A percentile compares a stretch with the other conserved stretches of the same genome.
Conservation (phyloP, 2,329 filamentous ascomycete genomes). For the Rhexocercosporidium sp. region DNA sequence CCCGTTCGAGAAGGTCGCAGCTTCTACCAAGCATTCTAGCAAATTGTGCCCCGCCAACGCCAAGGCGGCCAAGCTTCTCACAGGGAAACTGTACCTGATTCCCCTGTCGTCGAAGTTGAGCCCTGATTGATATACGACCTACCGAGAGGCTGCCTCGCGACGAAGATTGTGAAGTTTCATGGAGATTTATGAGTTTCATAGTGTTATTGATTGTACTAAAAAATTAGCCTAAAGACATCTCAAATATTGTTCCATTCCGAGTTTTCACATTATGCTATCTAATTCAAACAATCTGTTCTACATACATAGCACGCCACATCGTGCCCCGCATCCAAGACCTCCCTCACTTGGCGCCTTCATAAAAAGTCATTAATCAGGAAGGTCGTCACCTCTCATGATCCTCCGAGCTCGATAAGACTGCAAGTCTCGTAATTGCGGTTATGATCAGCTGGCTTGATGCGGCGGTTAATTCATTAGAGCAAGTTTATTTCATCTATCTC, state of each 20-base stretch:
- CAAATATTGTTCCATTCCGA: too few species aligned
- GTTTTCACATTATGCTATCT: neutral
- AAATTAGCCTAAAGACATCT: too few species aligned
- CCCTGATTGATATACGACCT: neutral
- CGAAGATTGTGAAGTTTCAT: neutral
- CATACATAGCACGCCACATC: neutral
- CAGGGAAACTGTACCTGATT: neutral
- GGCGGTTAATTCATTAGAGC: neutral
- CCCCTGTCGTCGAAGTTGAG: neutral
- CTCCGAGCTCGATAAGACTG: conserved; percentile 1
- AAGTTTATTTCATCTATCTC: too few species aligned
- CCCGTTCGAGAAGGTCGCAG: conserved; percentile 14
- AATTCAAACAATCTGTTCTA: neutral
- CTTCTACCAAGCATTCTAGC: conserved; percentile 12
- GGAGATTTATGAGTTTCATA: neutral
- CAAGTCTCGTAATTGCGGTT: neutral
- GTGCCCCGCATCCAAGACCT: conserved; percentile 19
- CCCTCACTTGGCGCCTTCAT: conserved; percentile 5
- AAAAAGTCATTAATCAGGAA: conserved; percentile 15
- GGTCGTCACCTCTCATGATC: neutral
- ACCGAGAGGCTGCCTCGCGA: neutral
- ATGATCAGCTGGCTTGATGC: conserved; percentile 4
- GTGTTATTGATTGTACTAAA: too few species aligned
- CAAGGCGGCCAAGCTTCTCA: conserved; percentile 7
- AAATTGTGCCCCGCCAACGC: neutral